Base-by-base conservation (phyloP, 192 early-diverging fungal species). In the Coemansia guatemalensis region DNA sequence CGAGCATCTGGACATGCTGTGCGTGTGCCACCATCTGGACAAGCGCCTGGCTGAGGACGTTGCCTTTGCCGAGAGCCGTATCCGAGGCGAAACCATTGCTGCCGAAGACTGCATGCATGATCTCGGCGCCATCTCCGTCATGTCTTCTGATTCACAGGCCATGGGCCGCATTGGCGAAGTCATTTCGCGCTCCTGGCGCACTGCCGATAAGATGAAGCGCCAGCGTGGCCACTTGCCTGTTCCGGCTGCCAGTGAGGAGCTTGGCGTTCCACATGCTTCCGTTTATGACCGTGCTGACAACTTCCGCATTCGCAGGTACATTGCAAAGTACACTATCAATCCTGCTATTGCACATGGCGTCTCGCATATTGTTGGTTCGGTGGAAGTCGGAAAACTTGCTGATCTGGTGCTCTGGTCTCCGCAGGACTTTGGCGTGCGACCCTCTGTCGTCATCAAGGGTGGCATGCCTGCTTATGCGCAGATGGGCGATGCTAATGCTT, bases 101-200 rank as follows among this genome's bases (percentile, higher is more conserved):
- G 96, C 94, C 25, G 96, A 99, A 72, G 96, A 95, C 64, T 86
- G 93, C n/a, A 81, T 99, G 69, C 94, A 96, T 68, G 96, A 99
- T 61, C 68, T 94, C 21, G 96, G 96, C 21, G 94, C 96, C 21
- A 95, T 99, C 56, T 87, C 88, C 58, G 93, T 97, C 75, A 95
- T 99, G 64, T 92, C 90, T 67, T 92, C 90, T 11, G 96, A 99
- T 71, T 83, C 90, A 20, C 94, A 95, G 77, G 96, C 96, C 4
- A 99, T 99, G 96, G 96, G 96, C 12, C 86, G 96, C 8, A 88
- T 96, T 8, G 96, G 95, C 14, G 96, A 99, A 73, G 96, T 99
- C 2, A 78, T 97, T 4, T 63, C 88, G 14, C 75, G 96, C 49
- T 95, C 94, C 1, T 99, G 96, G 96, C 93, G 94, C 71, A 94